Evolutionary conservation across 768 basidiomycete species (phyloP).

Genomic region (Leccinum imitatum): DNA sequence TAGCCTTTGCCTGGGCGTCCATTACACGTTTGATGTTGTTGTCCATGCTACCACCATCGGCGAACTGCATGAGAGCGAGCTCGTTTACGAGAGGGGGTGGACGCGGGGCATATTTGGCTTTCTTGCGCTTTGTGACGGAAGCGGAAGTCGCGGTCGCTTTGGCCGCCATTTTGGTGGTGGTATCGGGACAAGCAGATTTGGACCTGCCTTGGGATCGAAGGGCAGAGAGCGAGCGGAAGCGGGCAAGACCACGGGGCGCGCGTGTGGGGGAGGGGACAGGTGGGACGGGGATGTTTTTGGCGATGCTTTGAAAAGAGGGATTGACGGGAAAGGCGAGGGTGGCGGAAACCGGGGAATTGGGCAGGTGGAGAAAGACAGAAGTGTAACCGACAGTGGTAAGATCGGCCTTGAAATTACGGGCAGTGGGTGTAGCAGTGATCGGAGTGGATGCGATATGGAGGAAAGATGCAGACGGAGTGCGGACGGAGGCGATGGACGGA

Average conservation of each 20-base stretch:
- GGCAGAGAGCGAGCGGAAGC: slow-evolving; percentile 52
- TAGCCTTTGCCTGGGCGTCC: slow-evolving; percentile 52
- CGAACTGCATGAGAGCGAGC: slow-evolving; percentile 67
- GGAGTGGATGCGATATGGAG: slow-evolving; percentile 44
- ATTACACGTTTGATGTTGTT: slow-evolving; percentile 53
- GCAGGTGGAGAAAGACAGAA: slow-evolving; percentile 60
- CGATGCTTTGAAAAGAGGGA: slow-evolving; percentile 3
- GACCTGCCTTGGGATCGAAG: slow-evolving; percentile 42
- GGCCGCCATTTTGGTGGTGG: slow-evolving; percentile 26
- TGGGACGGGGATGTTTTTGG: slow-evolving; percentile 21
- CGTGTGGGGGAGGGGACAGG: slow-evolving; percentile 10
- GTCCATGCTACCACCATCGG: slow-evolving; percentile 61
- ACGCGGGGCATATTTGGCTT: slow-evolving; percentile 46
- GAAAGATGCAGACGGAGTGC: slow-evolving; percentile 47
- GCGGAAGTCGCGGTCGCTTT: slow-evolving; percentile 22
- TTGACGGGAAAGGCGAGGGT: slow-evolving; percentile 12
- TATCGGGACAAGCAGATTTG: slow-evolving; percentile 33
- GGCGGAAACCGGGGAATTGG: slow-evolving; percentile 43
- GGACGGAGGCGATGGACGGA: slow-evolving; percentile 40
- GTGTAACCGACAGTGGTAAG: slow-evolving; percentile 65
- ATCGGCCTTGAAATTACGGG: slow-evolving; percentile 50
- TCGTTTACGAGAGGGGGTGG: slow-evolving; percentile 59
- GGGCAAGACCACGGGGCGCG: slow-evolving; percentile 37
- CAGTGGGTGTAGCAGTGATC: slow-evolving; percentile 42
- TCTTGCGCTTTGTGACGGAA: slow-evolving; percentile 49